Evolutionary conservation across 2,329 filamentous ascomycete species (phyloP).

Genomic region (Penicillium sp.): DNA sequence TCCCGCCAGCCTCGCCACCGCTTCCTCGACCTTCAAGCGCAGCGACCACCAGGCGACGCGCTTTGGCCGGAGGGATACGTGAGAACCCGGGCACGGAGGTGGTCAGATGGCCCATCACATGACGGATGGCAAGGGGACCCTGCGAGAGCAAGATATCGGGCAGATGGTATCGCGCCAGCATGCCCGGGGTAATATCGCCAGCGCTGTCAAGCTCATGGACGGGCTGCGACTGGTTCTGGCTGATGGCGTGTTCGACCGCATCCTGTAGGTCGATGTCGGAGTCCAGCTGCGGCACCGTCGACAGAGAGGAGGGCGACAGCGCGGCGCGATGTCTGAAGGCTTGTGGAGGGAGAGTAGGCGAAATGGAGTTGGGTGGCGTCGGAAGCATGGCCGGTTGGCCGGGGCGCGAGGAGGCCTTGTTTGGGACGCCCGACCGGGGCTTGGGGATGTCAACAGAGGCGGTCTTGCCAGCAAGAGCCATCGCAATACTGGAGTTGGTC

Average conservation of each 20-base stretch:
- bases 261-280: slow-evolving; percentile 88
- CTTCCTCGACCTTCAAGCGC: slow-evolving; percentile 80
- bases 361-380: slow-evolving; percentile 95
- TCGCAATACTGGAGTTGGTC: slow-evolving; percentile 51
- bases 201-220: slow-evolving; percentile 67
- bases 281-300: slow-evolving; percentile 64
- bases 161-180: slow-evolving; percentile 88
- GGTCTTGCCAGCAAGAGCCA: slow-evolving; percentile 56
- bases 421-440: slow-evolving; percentile 40
- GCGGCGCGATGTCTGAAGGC: slow-evolving; percentile 69
- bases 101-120: slow-evolving; percentile 93
- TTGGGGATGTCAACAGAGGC: slow-evolving; percentile 55
- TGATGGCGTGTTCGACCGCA: slow-evolving; percentile 57
- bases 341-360: slow-evolving; percentile 81
- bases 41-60: slow-evolving; percentile 86
- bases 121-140: slow-evolving; percentile 89
- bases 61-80: slow-evolving; percentile 84
- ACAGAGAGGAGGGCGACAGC: slow-evolving; percentile 45
- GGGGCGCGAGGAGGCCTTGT: slow-evolving; percentile 36
- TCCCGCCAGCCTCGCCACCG: slow-evolving; percentile 57
- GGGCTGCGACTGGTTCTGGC: slow-evolving; percentile 49
- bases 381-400: slow-evolving; percentile 61
- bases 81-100: slow-evolving; percentile 92
- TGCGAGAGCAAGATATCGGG: slow-evolving; percentile 88
- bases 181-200: slow-evolving; percentile 79